Percentiles rank a stretch among this genome's conserved stretches.
phyloP scores from a whole-genome alignment of 495 filamentous ascomycete genomes.

The Rhypophila decipiens region DNA sequence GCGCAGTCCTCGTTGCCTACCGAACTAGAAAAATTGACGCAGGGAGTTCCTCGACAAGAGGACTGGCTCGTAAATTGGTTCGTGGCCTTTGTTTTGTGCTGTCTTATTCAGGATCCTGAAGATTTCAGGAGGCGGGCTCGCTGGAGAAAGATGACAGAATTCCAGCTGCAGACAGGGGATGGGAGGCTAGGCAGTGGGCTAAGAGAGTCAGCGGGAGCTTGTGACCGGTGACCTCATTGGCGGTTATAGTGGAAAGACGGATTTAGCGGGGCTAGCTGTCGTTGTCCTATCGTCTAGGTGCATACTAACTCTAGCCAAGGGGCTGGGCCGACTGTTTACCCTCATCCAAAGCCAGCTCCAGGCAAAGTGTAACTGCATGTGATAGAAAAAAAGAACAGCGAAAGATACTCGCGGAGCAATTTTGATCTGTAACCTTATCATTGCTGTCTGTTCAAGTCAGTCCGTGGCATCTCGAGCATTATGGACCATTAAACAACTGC shows the following conservation, averaged over 20 bases:
- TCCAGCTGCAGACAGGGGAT: neutral
- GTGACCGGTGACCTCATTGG: conserved; percentile 16
- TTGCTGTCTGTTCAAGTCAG: too few species aligned
- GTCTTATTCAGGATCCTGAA: too few species aligned
- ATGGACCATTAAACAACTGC: too few species aligned
- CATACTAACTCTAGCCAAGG: too few species aligned
- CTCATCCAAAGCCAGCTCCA: too few species aligned
- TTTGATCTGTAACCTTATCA: too few species aligned
- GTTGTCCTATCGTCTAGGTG: too few species aligned
- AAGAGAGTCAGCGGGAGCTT: neutral
- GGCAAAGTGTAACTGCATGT: too few species aligned
- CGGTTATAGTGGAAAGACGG: conserved; percentile 5
- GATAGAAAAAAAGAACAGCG: too few species aligned
- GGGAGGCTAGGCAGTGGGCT: neutral
- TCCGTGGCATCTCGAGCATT: too few species aligned
- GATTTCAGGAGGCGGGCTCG: neutral
- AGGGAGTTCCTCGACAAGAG: conserved; percentile 4
- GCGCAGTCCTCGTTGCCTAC: conserved; percentile 1
- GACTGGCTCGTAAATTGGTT: neutral
- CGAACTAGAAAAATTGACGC: neutral
- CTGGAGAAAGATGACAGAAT: neutral
- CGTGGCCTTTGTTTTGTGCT: neutral
- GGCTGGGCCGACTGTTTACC: too few species aligned
- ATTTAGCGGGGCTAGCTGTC: neutral
- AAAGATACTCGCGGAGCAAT: too few species aligned